Percentiles rank a stretch among this genome's conserved stretches.
Conservation (phyloP, 2,329 filamentous ascomycete species). For the Graphiopsis chlorocephala region DNA sequence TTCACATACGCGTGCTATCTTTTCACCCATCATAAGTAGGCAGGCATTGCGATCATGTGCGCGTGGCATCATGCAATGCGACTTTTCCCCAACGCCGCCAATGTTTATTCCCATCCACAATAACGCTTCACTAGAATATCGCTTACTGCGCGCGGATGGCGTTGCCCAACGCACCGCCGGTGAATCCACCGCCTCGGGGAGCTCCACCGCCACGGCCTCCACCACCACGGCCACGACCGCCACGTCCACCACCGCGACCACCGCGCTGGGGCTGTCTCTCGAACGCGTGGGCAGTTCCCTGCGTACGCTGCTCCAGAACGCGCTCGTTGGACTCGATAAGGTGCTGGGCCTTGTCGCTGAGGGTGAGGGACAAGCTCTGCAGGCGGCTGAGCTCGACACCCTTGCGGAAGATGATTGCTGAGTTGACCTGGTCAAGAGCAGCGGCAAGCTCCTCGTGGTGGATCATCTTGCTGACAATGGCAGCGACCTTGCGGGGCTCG, state of each 20-base stretch:
- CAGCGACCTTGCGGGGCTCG: constrained; percentile 82
- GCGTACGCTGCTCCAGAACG: constrained; percentile 92
- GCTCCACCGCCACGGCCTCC: constrained; percentile 50
- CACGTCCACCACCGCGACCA: constrained; percentile 55
- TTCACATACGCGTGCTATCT: constrained; percentile 18
- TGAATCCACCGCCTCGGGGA: constrained; percentile 75
- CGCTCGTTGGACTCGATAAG: constrained; percentile 98
- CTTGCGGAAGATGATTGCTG: constrained; percentile 98
- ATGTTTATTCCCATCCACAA: constrained; percentile 17
- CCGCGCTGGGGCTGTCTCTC: constrained; percentile 80
- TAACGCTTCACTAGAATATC: constrained; percentile 13
- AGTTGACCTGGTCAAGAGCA: constrained; percentile 95
- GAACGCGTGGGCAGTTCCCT: constrained; percentile 92
- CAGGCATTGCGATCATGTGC: constrained; percentile 12
- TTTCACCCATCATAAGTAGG: constrained; percentile 15
- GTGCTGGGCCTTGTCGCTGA: constrained; percentile 92
- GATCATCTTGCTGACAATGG: constrained; percentile 98
- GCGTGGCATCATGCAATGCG: constrained; percentile 15
- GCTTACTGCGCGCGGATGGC: constrained; percentile 48
- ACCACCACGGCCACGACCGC: constrained; percentile 58
- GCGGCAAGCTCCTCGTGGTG: constrained; percentile 97
- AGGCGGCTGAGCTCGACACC: constrained; percentile 95
- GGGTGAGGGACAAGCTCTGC: constrained; percentile 88
- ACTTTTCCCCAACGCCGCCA: constrained; percentile 16
- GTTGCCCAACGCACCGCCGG: constrained; percentile 71